Percentiles rank a stretch among this genome's conserved stretches.
These are phyloP conservation scores for Rhodotorula sp. DNA, from an alignment of 1,284 basidiomycete genomes.

Conservation along the genomic window DNA sequence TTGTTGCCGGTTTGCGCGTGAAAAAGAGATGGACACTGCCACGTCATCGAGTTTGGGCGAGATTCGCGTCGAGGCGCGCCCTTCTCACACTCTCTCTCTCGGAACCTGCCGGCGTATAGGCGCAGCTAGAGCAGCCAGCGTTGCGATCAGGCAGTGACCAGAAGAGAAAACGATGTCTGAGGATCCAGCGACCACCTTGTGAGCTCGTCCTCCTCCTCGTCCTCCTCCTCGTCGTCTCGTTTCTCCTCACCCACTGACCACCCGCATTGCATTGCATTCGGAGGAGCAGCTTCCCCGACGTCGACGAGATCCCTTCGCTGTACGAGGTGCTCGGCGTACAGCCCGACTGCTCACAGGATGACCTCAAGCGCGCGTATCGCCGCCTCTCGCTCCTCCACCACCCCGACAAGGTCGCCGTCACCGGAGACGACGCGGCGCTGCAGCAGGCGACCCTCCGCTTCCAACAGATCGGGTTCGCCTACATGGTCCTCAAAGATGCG, in stretches of 20 bases:
- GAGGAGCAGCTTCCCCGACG: constrained; percentile 25
- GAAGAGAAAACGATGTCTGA: constrained; percentile 18
- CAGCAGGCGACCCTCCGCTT: constrained; percentile 58
- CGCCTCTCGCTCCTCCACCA: constrained; percentile 76
- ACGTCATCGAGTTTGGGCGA: too few species aligned
- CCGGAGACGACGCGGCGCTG: constrained; percentile 55
- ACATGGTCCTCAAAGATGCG: constrained; percentile 76
- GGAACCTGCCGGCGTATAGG: too few species aligned
- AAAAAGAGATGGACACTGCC: too few species aligned
- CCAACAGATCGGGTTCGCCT: constrained; percentile 87
- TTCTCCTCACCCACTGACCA: neutral
- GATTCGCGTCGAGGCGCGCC: neutral
- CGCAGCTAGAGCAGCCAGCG: too few species aligned
- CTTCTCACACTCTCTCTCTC: neutral
- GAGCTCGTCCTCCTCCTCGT: neutral
- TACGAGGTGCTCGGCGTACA: constrained; percentile 38
- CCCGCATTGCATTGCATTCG: neutral
- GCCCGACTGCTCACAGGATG: constrained; percentile 22
- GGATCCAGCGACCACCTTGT: constrained; percentile 32
- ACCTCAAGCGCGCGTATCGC: constrained; percentile 61
- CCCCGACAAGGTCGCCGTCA: constrained; percentile 54
- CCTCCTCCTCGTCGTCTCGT: neutral
- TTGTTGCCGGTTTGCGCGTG: too few species aligned
- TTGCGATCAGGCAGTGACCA: neutral
- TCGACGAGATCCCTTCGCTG: constrained; percentile 32